Evolutionary conservation across 108 stramenopile genomes (phyloP).

Genomic region (Nitzschia putrida): DNA sequence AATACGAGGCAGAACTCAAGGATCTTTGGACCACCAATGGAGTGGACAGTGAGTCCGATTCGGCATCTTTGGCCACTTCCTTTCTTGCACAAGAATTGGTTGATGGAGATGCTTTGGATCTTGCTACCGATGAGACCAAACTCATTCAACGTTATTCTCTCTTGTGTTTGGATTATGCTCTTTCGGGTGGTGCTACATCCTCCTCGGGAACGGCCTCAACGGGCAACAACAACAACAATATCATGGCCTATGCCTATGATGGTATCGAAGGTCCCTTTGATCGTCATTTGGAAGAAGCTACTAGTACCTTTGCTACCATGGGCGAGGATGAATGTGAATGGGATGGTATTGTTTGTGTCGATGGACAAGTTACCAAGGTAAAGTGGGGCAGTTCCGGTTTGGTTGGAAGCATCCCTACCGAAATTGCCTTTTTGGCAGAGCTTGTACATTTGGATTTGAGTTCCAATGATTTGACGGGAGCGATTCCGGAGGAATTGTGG

Average conservation of each 20-base stretch:
- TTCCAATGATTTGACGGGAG: slow-evolving; percentile 12
- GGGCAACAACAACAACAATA: not conserved
- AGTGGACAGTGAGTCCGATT: no score
- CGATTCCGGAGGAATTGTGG: slow-evolving; percentile 33
- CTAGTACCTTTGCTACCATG: not conserved
- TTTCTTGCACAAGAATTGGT: slow-evolving; percentile 1
- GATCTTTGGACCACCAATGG: no score
- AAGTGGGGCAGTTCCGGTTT: slow-evolving; percentile 35
- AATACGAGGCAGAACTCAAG: no score
- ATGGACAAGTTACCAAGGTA: slow-evolving; percentile 40
- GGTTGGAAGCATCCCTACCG: slow-evolving; percentile 30
- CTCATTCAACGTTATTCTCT: slow-evolving; percentile 33
- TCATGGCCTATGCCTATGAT: not conserved
- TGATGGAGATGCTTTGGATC: not conserved
- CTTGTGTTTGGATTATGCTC: slow-evolving; percentile 21
- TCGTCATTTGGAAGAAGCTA: not conserved
- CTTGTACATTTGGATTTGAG: slow-evolving; percentile 25
- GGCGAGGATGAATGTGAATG: slow-evolving; percentile 45
- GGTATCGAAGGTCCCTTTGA: not conserved
- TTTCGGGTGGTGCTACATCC: not conserved
- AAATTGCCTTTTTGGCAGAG: slow-evolving; percentile 3
- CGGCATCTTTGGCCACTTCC: no score
- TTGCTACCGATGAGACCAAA: not conserved
- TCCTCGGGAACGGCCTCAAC: not conserved
- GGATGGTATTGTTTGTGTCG: slow-evolving; percentile 63